Evolutionary conservation across 163 green algal species (phyloP).

Genomic region (Scenedesmus sp.): DNA sequence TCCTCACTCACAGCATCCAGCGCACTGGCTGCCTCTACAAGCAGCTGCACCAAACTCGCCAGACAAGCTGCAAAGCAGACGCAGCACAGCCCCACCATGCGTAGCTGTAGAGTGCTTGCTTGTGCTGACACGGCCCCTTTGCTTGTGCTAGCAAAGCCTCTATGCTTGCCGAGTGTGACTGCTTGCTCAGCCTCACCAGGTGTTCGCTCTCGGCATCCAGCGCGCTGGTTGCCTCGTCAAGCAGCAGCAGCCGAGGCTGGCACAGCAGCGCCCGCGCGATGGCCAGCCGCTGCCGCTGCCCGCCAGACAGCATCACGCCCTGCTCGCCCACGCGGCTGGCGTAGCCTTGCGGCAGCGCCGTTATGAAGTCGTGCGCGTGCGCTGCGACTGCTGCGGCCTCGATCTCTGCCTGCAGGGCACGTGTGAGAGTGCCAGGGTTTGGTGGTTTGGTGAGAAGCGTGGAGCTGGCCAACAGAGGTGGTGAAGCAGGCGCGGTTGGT

Average conservation of each 20-base stretch:
- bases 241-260: slow-evolving; percentile 82
- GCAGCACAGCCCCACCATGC: too few species aligned
- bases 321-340: slow-evolving; percentile 84
- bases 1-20: slow-evolving; percentile 85
- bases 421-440: neutral
- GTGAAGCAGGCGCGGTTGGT: too few species aligned
- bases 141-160: too few species aligned
- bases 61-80: neutral
- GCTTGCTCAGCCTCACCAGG: slow-evolving; percentile 47
- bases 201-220: slow-evolving; percentile 84
- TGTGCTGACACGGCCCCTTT: too few species aligned
- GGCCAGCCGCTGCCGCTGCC: slow-evolving; percentile 89
- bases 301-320: slow-evolving; percentile 83
- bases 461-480: too few species aligned
- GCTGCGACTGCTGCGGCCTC: slow-evolving; percentile 79
- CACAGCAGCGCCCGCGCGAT: slow-evolving; percentile 84
- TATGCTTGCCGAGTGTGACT: neutral
- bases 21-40: slow-evolving; percentile 88
- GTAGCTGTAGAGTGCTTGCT: neutral
- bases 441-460: neutral
- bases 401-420: slow-evolving; percentile 59
- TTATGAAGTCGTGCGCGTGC: slow-evolving; percentile 93
- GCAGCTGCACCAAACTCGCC: neutral
- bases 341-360: slow-evolving; percentile 71
- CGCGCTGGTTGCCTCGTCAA: slow-evolving; percentile 83